Conservation (phyloP, 2,329 filamentous ascomycete species). For the Diplodia intermedia region DNA sequence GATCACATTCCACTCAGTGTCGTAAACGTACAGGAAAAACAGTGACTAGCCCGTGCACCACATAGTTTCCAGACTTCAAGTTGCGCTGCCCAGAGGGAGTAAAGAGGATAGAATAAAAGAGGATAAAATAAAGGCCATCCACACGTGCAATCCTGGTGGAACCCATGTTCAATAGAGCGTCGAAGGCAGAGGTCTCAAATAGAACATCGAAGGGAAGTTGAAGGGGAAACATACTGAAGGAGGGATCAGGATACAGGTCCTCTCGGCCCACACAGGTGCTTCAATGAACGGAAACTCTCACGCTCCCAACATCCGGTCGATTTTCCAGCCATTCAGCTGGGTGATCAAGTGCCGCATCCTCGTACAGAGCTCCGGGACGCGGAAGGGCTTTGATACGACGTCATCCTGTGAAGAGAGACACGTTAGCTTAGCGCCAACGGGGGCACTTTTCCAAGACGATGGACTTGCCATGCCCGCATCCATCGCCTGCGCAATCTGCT, state of each 20-base stretch:
- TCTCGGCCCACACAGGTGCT: background rate
- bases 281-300: background rate
- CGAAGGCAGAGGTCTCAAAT: background rate
- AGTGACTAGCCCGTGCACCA: background rate
- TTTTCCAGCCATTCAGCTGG: background rate
- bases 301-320: background rate
- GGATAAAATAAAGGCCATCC: background rate
- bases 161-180: background rate
- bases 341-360: background rate
- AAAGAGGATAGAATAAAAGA: background rate
- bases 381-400: constrained; percentile 80
- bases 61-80: background rate
- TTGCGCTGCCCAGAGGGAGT: background rate
- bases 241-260: background rate
- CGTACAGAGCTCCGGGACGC: constrained; percentile 38
- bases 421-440: background rate
- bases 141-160: background rate
- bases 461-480: constrained; percentile 44
- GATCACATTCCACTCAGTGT: background rate
- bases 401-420: constrained; percentile 58
- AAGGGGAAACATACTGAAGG: no score
- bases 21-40: background rate
- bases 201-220: background rate
- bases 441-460: background rate
- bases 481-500: constrained; percentile 46